Percentiles rank a stretch among this genome's conserved stretches.
Conservation (phyloP, 2,329 filamentous ascomycete species). For the Penicillium expansum region DNA sequence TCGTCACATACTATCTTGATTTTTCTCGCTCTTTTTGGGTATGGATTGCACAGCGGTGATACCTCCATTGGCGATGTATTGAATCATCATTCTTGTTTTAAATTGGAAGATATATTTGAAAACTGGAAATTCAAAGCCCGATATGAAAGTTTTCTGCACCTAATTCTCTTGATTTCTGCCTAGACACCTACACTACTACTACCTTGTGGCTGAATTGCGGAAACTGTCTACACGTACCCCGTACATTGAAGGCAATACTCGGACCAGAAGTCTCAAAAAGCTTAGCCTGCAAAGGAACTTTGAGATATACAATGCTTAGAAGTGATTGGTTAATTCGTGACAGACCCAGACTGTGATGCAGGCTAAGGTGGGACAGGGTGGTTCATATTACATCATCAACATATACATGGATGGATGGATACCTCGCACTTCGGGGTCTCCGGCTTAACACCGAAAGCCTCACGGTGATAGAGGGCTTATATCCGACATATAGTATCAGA, state of each 20-base stretch:
- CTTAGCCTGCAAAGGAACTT: constrained; percentile 2
- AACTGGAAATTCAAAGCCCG: not conserved
- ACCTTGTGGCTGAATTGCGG: not conserved
- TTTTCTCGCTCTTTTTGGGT: not conserved
- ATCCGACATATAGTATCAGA: not conserved
- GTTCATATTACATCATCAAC: constrained; percentile 1
- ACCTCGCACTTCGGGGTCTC: no score
- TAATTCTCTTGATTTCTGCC: not conserved
- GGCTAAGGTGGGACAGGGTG: not conserved
- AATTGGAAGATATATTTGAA: not conserved
- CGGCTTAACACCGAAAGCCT: not conserved
- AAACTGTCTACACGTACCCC: not conserved
- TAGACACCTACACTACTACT: not conserved
- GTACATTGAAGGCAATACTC: not conserved
- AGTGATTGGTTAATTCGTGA: not conserved
- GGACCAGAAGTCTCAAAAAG: not conserved
- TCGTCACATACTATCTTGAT: not conserved
- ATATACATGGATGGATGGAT: no score
- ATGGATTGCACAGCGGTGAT: constrained; percentile 16
- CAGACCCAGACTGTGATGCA: not conserved
- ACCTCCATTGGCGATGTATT: constrained; percentile 18
- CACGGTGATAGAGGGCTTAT: not conserved
- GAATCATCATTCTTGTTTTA: not conserved
- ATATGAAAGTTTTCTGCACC: not conserved
- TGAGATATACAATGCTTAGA: not conserved